These are phyloP conservation scores for Cinnamomum micranthum DNA, from an alignment of 164 flowering plant species.

Conservation along the genomic window DNA sequence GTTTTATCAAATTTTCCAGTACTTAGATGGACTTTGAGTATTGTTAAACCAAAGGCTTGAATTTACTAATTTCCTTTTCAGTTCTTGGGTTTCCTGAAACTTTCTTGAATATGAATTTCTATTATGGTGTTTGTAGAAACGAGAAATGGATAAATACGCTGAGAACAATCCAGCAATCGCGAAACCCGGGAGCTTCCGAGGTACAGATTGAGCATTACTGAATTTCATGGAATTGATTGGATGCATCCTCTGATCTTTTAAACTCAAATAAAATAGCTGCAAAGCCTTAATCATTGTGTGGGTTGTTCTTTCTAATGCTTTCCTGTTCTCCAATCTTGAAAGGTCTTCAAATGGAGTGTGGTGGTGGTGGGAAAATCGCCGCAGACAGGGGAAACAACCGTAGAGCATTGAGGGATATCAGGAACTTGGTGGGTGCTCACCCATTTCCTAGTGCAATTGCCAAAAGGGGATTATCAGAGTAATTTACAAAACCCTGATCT, in stretches of 20 bases:
- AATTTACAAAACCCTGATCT: constrained; percentile 30
- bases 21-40: not conserved
- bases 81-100: not conserved
- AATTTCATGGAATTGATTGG: not conserved
- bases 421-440: constrained; percentile 52
- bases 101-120: constrained; percentile 5
- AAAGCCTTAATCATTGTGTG: constrained; percentile 6
- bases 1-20: not conserved
- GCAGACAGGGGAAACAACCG: constrained; percentile 44
- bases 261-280: not conserved
- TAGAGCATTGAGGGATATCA: constrained; percentile 63
- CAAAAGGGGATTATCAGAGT: constrained; percentile 35
- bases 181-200: constrained; percentile 35
- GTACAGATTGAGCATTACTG: constrained; percentile 19
- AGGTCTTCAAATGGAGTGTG: constrained; percentile 27
- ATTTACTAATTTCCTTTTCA: not conserved
- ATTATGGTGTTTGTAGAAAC: constrained; percentile 15
- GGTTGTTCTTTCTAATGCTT: constrained; percentile 1
- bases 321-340: constrained; percentile 9
- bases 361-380: constrained; percentile 26
- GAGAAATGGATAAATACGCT: constrained; percentile 61
- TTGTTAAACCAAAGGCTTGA: not conserved
- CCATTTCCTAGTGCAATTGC: constrained; percentile 50
- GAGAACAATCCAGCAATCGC: constrained; percentile 58
- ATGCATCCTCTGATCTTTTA: not conserved